These are phyloP conservation scores for Rhodotorula kratochvilovae DNA, from an alignment of 768 basidiomycete genomes.

Conservation along the genomic window DNA sequence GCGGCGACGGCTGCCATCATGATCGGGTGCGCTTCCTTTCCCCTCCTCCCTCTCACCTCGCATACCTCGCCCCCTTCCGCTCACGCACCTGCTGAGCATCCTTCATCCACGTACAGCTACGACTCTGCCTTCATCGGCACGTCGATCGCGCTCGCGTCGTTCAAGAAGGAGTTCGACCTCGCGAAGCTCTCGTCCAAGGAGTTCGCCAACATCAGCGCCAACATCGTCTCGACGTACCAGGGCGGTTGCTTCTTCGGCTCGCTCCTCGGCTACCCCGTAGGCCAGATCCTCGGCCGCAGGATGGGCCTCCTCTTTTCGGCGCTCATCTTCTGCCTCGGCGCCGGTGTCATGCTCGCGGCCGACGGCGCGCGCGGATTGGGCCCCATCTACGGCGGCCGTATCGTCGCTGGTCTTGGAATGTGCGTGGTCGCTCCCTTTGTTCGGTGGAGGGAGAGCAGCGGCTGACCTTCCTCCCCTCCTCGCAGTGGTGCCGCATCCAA, in stretches of 20 bases:
- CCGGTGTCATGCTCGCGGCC: constrained; percentile 48
- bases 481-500: constrained; percentile 44
- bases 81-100: background rate
- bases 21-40: constrained; percentile 34
- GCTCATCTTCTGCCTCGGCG: constrained; percentile 60
- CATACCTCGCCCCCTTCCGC: constrained; percentile 39
- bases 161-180: constrained; percentile 53
- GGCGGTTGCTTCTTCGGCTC: constrained; percentile 76
- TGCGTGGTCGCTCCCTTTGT: background rate
- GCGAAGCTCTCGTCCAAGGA: constrained; percentile 46
- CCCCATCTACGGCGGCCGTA: constrained; percentile 53
- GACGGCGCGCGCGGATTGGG: constrained; percentile 38
- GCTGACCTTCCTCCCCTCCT: constrained; percentile 32
- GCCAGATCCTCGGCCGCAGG: constrained; percentile 58
- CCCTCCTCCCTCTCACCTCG: constrained; percentile 40
- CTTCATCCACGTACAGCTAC: constrained; percentile 41
- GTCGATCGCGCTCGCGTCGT: constrained; percentile 50
- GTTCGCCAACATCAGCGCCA: constrained; percentile 51
- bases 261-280: constrained; percentile 56
- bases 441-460: constrained; percentile 35
- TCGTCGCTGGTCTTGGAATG: constrained; percentile 51
- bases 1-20: constrained; percentile 37
- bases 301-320: constrained; percentile 53
- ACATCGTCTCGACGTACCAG: constrained; percentile 50
- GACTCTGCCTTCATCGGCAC: constrained; percentile 52